These are phyloP conservation scores for Xylariaceae sp. DNA, from an alignment of 2,329 filamentous ascomycete species.

Conservation along the genomic window DNA sequence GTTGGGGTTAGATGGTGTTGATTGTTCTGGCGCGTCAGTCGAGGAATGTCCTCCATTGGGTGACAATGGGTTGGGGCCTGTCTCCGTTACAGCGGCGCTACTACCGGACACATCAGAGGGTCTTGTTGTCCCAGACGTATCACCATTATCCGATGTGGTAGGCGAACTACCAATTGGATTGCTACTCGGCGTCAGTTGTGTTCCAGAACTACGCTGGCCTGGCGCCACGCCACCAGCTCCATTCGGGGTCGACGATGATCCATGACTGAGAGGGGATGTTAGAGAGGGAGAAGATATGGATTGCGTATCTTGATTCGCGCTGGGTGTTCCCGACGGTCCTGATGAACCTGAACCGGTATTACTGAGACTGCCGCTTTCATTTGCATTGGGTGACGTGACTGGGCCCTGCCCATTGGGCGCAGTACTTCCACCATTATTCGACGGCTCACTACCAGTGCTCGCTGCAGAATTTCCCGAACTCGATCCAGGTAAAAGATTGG, in stretches of 20 bases:
- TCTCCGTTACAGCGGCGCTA: conserved; percentile 8
- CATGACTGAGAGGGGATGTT: conserved; percentile 5
- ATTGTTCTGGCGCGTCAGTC: conserved; percentile 6
- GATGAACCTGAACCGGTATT: conserved; percentile 11
- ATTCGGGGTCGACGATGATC: conserved; percentile 15
- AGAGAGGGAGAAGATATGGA: conserved; percentile 1
- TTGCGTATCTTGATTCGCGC: conserved; percentile 10
- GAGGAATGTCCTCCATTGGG: conserved; percentile 6
- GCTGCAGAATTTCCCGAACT: background rate
- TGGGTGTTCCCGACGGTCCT: background rate
- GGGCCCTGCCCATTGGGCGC: conserved; percentile 1
- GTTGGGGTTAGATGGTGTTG: conserved; percentile 9
- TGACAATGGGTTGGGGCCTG: conserved; percentile 7
- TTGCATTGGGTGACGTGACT: background rate
- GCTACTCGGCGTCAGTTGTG: conserved; percentile 6
- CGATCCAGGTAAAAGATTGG: background rate
- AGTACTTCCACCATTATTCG: conserved; percentile 11
- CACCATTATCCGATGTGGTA: background rate
- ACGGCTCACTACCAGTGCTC: conserved; percentile 3
- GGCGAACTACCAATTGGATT: conserved; percentile 5
- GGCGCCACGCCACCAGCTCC: conserved; percentile 17
- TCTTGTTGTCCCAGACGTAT: conserved; percentile 4
- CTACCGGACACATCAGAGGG: conserved; percentile 3
- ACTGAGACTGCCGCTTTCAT: conserved; percentile 3
- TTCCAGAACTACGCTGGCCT: conserved; percentile 14